Evolutionary conservation across 2,329 filamentous ascomycete species (phyloP), one percentile per base, ranked within the genome.

Genomic region (Colletotrichum graminicola): DNA sequence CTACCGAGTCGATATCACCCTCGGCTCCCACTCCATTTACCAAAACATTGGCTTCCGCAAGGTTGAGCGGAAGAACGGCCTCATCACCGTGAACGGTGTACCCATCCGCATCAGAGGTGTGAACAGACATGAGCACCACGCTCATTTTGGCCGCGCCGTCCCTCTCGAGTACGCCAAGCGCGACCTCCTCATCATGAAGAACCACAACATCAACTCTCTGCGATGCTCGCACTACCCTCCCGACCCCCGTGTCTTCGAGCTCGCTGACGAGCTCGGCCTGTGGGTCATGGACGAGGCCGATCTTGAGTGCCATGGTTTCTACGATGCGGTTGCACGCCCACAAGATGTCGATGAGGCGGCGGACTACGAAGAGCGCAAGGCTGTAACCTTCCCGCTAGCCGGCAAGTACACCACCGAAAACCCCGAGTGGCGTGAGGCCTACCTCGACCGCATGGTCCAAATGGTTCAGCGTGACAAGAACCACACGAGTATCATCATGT

Each of bases 51-150:
- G 91, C 0, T 93, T 93, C 79, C 87, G 90, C 43, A 85, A 86
- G 57, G 86, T 92, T 3, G 89, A 92, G 79, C 83, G 91, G 62
- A 88, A 87, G 66, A 82, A 89, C 59, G 88, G 89, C 0, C 78
- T 91, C 54, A 83, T 92, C 74, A 83, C 83, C 32, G 89, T 93
- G 74, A 93, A 93, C 68, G 90, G 91, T 5, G 83, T 84, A 36
- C 82, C 87, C 1, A 85, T 93, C 61, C 84, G 88, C 2, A 84
- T 93, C 73, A 85, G 88, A 36, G 91, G 91, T 21, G 88, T 89
- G 21, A 93, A 93, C 77, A 83, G 91, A 21, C 92, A 93, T 75
- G 92, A 94, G 68, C 91, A 94, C 75, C 91, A 93, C 75, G 90
- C 90, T 0, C 80, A 81, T 32, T 85, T 86, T 36, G 91, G 91